These are phyloP conservation scores for Trifolium pratense DNA, from an alignment of 306 rosid species.

Conservation along the genomic window DNA sequence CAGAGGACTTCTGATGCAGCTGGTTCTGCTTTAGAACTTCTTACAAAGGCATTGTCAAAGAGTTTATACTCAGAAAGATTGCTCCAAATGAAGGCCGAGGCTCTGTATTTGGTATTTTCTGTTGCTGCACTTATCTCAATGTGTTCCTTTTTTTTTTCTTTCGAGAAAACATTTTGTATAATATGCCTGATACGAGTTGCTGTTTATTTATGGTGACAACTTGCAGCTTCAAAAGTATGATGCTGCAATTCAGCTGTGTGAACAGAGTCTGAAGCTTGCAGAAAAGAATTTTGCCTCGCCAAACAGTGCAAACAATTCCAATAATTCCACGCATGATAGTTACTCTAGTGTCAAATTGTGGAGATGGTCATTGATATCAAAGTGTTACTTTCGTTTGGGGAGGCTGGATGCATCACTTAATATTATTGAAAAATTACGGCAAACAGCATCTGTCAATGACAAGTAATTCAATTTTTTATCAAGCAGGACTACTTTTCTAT, in stretches of 20 bases:
- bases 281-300: conserved; percentile 63
- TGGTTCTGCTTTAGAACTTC: conserved; percentile 64
- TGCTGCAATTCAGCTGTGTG: conserved; percentile 76
- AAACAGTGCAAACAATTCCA: conserved; percentile 40
- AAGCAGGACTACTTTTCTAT: conserved; percentile 36
- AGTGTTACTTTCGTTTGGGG: conserved; percentile 85
- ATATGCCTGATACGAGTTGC: conserved; percentile 37
- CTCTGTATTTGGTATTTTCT: conserved; percentile 67
- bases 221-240: conserved; percentile 78
- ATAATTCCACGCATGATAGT: conserved; percentile 46
- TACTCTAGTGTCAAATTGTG: conserved; percentile 58
- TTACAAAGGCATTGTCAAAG: conserved; percentile 71
- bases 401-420: conserved; percentile 81
- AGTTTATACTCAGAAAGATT: conserved; percentile 80
- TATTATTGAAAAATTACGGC: conserved; percentile 67
- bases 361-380: conserved; percentile 87
- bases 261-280: conserved; percentile 70
- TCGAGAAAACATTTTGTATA: conserved; percentile 15
- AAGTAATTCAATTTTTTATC: conserved; percentile 55
- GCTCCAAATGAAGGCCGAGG: conserved; percentile 92
- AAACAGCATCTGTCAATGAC: conserved; percentile 50
- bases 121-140: conserved; percentile 32
- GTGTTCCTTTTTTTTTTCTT: conserved; percentile 2
- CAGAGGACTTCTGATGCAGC: conserved; percentile 70
- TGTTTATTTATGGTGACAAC: conserved; percentile 45